Percentiles rank a stretch among this genome's conserved stretches.
phyloP scores from a whole-genome alignment of 495 filamentous ascomycete species.

The Daldinia grandis region DNA sequence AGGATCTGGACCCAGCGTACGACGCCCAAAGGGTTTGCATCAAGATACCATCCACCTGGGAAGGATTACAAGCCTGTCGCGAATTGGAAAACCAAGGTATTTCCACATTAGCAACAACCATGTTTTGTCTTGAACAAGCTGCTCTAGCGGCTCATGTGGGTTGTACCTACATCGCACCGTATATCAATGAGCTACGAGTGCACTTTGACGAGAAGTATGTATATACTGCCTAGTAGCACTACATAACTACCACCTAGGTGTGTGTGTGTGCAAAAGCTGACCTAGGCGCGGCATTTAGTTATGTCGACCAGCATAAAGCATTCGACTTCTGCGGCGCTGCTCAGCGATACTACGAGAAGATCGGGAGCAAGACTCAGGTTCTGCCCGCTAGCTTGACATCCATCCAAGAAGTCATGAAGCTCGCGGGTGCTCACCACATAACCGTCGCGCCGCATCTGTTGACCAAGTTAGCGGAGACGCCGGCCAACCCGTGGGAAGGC shows the following conservation, averaged over 20 bases:
- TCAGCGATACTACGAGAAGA: constrained; percentile 62
- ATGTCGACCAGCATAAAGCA: constrained; percentile 55
- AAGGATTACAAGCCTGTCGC: constrained; percentile 69
- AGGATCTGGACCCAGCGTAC: constrained; percentile 58
- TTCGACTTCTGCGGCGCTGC: constrained; percentile 60
- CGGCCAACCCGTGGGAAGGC: constrained; percentile 47
- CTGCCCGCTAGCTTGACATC: constrained; percentile 66
- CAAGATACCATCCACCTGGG: constrained; percentile 71
- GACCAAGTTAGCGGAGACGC: constrained; percentile 53
- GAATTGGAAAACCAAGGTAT: constrained; percentile 62
- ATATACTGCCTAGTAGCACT: constrained; percentile 21
- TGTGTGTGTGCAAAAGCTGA: constrained; percentile 20
- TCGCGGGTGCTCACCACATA: constrained; percentile 66
- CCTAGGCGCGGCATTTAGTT: constrained; percentile 41
- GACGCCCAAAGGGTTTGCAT: constrained; percentile 63
- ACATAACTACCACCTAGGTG: too few species aligned
- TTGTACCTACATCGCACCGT: constrained; percentile 69
- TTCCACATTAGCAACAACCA: constrained; percentile 66
- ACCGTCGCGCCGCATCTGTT: constrained; percentile 65
- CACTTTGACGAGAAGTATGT: constrained; percentile 66
- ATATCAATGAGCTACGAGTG: constrained; percentile 70
- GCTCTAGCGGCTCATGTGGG: constrained; percentile 63
- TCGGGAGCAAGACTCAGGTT: constrained; percentile 57
- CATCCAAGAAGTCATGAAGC: constrained; percentile 62
- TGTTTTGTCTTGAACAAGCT: constrained; percentile 68